Percentiles rank a stretch among this genome's conserved stretches.
phyloP scores from a whole-genome alignment of 495 filamentous ascomycete species.

The Jackrogersella multiformis region DNA sequence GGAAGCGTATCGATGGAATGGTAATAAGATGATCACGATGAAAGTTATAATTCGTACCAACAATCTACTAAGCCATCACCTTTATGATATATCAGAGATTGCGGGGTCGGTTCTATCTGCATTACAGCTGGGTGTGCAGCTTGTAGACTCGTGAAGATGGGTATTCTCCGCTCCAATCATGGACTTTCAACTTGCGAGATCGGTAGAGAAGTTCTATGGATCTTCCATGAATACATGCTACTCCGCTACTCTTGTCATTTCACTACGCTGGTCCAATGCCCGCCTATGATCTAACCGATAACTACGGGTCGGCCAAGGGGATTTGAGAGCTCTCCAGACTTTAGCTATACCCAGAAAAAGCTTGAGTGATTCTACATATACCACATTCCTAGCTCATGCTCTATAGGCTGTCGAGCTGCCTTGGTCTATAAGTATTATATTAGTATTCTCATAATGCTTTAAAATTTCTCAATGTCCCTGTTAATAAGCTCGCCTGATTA shows the following conservation, averaged over 20 bases:
- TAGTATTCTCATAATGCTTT: too few species aligned
- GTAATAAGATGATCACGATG: conserved; percentile 2
- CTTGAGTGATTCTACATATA: too few species aligned
- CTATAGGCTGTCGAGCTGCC: too few species aligned
- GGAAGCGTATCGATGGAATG: background rate
- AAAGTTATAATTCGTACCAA: background rate
- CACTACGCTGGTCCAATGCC: background rate
- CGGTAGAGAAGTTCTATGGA: background rate
- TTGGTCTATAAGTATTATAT: background rate
- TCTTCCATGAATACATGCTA: background rate
- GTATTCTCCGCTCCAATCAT: conserved; percentile 26
- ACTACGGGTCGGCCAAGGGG: background rate
- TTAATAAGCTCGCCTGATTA: too few species aligned
- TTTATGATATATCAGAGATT: conserved; percentile 27
- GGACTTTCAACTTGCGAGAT: conserved; percentile 15
- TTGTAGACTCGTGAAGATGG: conserved; percentile 12
- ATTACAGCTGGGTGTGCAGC: conserved; percentile 6
- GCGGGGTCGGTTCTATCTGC: conserved; percentile 26
- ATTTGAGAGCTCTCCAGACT: background rate
- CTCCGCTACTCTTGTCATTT: background rate
- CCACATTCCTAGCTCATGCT: too few species aligned
- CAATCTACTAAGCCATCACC: background rate
- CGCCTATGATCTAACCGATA: background rate
- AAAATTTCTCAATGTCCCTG: too few species aligned
- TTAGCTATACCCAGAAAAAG: too few species aligned